Evolutionary conservation across 2,329 filamentous ascomycete species (phyloP), one percentile per base, ranked within the genome.

Genomic region (Pezicula neosporulosa): DNA sequence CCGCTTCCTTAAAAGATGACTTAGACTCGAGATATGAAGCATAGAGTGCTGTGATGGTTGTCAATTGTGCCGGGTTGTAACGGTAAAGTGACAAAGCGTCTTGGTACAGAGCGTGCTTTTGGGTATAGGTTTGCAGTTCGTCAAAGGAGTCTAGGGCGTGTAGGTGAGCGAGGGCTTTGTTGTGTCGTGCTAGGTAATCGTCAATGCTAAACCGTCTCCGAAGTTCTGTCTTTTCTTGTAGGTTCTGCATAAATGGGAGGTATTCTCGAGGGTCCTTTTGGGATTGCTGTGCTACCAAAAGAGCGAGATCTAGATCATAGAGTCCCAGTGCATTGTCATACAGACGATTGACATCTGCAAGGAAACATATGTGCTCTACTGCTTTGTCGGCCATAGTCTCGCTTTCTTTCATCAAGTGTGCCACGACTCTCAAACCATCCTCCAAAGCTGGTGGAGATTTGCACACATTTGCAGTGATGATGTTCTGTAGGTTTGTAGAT

Each of bases 211-310:
- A 96, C 48, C 85, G 81, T 41, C 90, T 84, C 18, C 90, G 83
- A 10, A 88, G 69, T 10, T 82, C 77, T 0, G 87, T 72, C 60
- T 95, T 78, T 54, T 85, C 79, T 66, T 97, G 90, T 2, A 99
- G 78, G 35, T 85, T 85, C 64, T 96, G 92, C 47, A 99, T 83
- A 65, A 97, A 97, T 4, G 94, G 94, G 7, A 97, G 81, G 61
- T 99, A 99, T 68, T 99, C 94, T 60, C 91, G 79, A 1, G 94
- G 94, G 62, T 99, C 94, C 66, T 93, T 90, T 70, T 99, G 94
- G 0, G 92, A 94, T 66, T 97, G 92, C 65, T 99, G 94, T 1
- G 94, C 94, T 12, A 99, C 89, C 6, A 97, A 77, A 10, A 99
- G 77, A 3, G 93, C 86, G 7, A 99, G 82, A 10, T 96, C 90